A percentile compares a stretch with the other conserved stretches of the same genome.
phyloP scores from a whole-genome alignment of 768 basidiomycete genomes.

The Leccinum aurantiacum region DNA sequence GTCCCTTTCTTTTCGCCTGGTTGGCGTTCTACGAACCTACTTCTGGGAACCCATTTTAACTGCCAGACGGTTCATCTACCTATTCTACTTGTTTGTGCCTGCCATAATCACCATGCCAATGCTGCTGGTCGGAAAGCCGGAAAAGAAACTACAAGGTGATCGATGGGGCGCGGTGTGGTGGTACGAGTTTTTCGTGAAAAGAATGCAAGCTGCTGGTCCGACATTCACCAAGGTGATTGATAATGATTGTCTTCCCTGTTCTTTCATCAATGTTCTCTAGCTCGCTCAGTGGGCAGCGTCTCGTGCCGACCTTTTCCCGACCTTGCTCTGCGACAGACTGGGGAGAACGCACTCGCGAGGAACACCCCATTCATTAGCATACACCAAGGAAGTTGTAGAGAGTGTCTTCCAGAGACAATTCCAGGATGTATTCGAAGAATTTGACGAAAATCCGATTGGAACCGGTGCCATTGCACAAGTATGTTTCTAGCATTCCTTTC shows the following conservation, averaged over 20 bases:
- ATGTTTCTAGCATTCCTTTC: constrained; percentile 22
- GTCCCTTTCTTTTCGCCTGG: constrained; percentile 45
- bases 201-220: constrained; percentile 94
- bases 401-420: constrained; percentile 81
- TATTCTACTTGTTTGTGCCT: constrained; percentile 83
- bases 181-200: constrained; percentile 84
- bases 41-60: constrained; percentile 88
- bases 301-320: constrained; percentile 90
- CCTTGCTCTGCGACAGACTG: constrained; percentile 77
- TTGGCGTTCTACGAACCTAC: constrained; percentile 48
- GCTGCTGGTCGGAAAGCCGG: constrained; percentile 65
- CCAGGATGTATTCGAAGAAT: constrained; percentile 87
- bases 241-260: constrained; percentile 1
- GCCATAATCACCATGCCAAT: constrained; percentile 84
- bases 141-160: constrained; percentile 62
- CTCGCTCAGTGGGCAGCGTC: constrained; percentile 99
- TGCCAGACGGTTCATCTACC: constrained; percentile 75
- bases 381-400: constrained; percentile 83
- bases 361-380: constrained; percentile 71
- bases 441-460: constrained; percentile 87
- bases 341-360: constrained; percentile 88
- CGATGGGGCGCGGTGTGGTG: constrained; percentile 96
- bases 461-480: constrained; percentile 96
- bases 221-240: constrained; percentile 88
- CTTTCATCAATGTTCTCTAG: constrained; percentile 39